Evolutionary conservation across 1,139 yeast genomes (phyloP).

Genomic region (Sugiyamaella grinbergsii): DNA sequence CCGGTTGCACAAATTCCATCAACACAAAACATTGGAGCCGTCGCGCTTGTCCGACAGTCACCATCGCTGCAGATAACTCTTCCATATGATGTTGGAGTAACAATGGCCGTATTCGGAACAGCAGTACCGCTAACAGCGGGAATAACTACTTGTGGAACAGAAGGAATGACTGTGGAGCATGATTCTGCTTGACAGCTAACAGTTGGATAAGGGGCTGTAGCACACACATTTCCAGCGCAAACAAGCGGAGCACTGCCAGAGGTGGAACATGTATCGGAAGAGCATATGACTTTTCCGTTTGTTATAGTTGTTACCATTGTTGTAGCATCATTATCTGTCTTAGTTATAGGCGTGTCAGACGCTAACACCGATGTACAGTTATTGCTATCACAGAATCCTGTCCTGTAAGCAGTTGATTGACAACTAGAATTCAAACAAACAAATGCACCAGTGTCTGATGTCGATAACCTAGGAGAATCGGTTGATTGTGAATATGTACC

Average conservation of each 20-base stretch:
- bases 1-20: slow-evolving; percentile 16
- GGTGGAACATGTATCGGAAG: slow-evolving; percentile 7
- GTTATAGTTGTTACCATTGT: slow-evolving; percentile 11
- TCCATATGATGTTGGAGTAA: slow-evolving; percentile 11
- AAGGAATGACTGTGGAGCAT: slow-evolving; percentile 10
- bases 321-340: not conserved
- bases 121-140: slow-evolving; percentile 9
- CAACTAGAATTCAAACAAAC: slow-evolving; percentile 14
- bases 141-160: slow-evolving; percentile 11
- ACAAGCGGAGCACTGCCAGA: slow-evolving; percentile 17
- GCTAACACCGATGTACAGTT: slow-evolving; percentile 1
- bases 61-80: slow-evolving; percentile 9
- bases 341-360: not conserved
- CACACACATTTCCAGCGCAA: slow-evolving; percentile 14
- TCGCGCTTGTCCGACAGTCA: slow-evolving; percentile 10
- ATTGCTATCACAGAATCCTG: slow-evolving; percentile 11
- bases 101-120: not conserved
- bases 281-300: slow-evolving; percentile 14
- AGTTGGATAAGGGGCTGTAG: slow-evolving; percentile 15
- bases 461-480: not conserved
- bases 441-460: slow-evolving; percentile 6
- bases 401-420: slow-evolving; percentile 8
- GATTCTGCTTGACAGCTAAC: slow-evolving; percentile 8
- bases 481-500: slow-evolving; percentile 13
- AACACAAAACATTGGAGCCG: slow-evolving; percentile 19